Evolutionary conservation across 2,329 filamentous ascomycete species (phyloP).

Genomic region (Phialophora expanda): DNA sequence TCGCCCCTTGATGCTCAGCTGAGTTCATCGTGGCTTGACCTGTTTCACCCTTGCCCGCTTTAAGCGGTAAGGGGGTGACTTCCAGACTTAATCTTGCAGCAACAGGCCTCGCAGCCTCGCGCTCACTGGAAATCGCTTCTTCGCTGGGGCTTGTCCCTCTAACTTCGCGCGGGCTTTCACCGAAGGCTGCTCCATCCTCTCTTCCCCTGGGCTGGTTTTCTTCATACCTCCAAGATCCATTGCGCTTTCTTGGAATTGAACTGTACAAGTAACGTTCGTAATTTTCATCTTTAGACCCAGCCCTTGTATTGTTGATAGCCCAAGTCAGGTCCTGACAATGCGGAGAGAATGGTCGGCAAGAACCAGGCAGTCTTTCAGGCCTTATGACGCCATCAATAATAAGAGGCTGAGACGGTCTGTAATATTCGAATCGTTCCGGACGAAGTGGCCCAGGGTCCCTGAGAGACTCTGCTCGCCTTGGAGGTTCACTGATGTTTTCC

Average conservation of each 20-base stretch:
- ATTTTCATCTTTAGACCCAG: neutral
- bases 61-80: neutral
- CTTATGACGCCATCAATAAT: neutral
- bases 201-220: neutral
- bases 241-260: neutral
- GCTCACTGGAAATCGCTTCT: neutral
- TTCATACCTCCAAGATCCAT: neutral
- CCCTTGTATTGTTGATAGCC: neutral
- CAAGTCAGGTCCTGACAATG: neutral
- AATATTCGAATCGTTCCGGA: slow-evolving; percentile 3
- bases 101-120: neutral
- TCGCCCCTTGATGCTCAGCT: neutral
- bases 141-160: neutral
- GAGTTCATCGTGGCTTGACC: neutral
- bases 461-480: slow-evolving; percentile 16
- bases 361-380: neutral
- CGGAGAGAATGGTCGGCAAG: neutral
- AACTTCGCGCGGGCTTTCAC: neutral
- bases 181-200: neutral
- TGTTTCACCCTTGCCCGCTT: neutral
- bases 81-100: neutral
- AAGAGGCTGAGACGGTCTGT: slow-evolving; percentile 4
- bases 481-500: slow-evolving; percentile 22
- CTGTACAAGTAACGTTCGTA: neutral
- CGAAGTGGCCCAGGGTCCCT: slow-evolving; percentile 2